phyloP scores from a whole-genome alignment of 192 early-diverging fungal genomes.

The Gonapodya prolifera region DNA sequence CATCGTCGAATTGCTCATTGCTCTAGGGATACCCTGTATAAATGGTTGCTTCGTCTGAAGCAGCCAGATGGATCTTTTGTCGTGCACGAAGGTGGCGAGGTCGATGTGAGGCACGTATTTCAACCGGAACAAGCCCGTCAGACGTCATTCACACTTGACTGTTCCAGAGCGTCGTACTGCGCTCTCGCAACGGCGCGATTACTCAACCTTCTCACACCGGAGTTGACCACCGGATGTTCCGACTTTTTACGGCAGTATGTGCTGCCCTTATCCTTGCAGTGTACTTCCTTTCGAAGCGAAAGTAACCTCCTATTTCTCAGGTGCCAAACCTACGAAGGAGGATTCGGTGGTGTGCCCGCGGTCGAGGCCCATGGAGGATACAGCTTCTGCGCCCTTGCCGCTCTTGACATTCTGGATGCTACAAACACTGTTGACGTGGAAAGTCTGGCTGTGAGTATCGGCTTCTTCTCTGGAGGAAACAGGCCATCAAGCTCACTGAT shows the following conservation, averaged over 20 bases:
- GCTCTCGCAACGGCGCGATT: conserved; percentile 63
- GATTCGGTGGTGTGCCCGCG: conserved; percentile 66
- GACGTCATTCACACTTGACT: not conserved
- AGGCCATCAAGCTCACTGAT: not conserved
- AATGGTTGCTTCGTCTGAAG: conserved; percentile 73
- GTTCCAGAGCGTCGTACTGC: conserved; percentile 67
- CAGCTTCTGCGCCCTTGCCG: conserved; percentile 82
- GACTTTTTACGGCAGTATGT: conserved; percentile 51
- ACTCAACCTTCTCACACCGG: conserved; percentile 71
- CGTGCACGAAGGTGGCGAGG: conserved; percentile 83
- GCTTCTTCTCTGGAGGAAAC: not conserved
- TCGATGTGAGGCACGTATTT: conserved; percentile 58
- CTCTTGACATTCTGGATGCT: conserved; percentile 57
- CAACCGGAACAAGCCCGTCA: not conserved
- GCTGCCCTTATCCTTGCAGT: not conserved
- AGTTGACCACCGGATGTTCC: conserved; percentile 45
- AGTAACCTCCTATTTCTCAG: conserved; percentile 9
- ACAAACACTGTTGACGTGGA: conserved; percentile 46
- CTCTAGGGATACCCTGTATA: conserved; percentile 40
- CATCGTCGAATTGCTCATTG: not conserved
- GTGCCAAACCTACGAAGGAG: conserved; percentile 92
- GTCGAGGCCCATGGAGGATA: conserved; percentile 94
- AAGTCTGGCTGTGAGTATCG: conserved; percentile 39
- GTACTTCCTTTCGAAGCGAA: not conserved
- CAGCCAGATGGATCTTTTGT: conserved; percentile 75